Percentiles rank a stretch among this genome's conserved stretches.
Conservation (phyloP, 257 asterid genomes). For the Solanum chilense region DNA sequence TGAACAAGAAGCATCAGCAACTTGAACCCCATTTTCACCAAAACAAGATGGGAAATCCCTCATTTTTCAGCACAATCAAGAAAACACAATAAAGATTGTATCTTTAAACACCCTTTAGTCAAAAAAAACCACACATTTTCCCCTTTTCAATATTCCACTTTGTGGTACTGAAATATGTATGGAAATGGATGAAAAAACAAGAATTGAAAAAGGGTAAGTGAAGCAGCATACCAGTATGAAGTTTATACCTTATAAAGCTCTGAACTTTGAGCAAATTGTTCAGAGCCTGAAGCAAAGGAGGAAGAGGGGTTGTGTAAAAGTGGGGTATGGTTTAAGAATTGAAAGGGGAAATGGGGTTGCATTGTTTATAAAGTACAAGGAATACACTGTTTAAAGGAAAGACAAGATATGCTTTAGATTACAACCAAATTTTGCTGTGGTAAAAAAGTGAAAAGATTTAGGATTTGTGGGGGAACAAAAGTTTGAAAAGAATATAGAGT, state of each 20-base stretch:
- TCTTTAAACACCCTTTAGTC: background rate
- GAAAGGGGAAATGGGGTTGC: background rate
- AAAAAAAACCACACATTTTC: background rate
- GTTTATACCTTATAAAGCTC: background rate
- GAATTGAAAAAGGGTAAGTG: background rate
- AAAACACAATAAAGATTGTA: background rate
- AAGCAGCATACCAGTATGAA: conserved; percentile 1
- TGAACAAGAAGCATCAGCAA: conserved; percentile 89
- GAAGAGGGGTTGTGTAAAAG: background rate
- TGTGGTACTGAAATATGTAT: background rate
- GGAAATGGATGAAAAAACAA: background rate
- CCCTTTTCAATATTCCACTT: background rate
- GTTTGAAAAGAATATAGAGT: background rate
- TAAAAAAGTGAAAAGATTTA: background rate
- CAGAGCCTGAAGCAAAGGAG: background rate
- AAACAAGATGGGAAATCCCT: conserved; percentile 97
- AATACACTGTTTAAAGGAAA: conserved; percentile 22
- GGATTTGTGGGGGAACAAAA: background rate
- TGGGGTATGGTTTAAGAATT: background rate
- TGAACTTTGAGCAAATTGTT: background rate
- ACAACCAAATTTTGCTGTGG: conserved; percentile 27
- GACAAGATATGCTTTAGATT: conserved; percentile 18
- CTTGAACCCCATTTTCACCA: conserved; percentile 93
- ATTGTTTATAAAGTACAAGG: conserved; percentile 27
- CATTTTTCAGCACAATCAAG: conserved; percentile 28